phyloP scores from a whole-genome alignment of 345 rosid species.

The Rhodomyrtus tomentosa region DNA sequence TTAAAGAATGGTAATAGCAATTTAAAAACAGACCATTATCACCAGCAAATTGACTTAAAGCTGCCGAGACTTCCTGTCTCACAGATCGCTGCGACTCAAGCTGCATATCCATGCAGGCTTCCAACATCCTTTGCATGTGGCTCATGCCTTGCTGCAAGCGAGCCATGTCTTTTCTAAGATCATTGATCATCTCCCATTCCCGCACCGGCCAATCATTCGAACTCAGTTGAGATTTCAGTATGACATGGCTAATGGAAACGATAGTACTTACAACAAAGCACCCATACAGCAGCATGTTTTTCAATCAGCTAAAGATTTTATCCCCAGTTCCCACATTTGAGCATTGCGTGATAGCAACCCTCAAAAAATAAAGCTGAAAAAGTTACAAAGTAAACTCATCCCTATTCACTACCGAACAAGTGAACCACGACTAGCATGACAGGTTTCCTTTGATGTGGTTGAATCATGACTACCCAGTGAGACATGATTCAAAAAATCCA shows the following conservation, averaged over 20 bases:
- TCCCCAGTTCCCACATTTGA: not conserved
- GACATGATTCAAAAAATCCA: not conserved
- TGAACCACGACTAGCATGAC: conserved; percentile 19
- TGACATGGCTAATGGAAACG: not conserved
- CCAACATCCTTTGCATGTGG: conserved; percentile 98
- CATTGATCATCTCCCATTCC: conserved; percentile 98
- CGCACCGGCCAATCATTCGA: conserved; percentile 1
- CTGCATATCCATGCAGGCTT: conserved; percentile 99
- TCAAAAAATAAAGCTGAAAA: not conserved
- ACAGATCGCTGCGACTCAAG: conserved; percentile 96
- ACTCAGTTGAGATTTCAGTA: not conserved
- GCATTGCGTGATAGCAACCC: not conserved
- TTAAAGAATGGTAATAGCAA: not conserved
- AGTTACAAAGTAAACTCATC: not conserved
- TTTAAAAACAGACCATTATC: conserved; percentile 52
- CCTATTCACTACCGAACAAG: conserved; percentile 36
- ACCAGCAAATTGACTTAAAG: conserved; percentile 64
- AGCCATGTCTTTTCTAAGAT: conserved; percentile 83
- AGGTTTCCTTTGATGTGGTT: conserved; percentile 19
- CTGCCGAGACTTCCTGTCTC: conserved; percentile 97
- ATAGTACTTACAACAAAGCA: not conserved
- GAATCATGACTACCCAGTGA: not conserved
- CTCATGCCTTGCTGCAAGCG: conserved; percentile 97
- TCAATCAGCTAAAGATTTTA: not conserved
- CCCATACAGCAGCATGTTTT: not conserved